Percentiles rank a stretch among this genome's conserved stretches.
Conservation (phyloP, 768 basidiomycete species). For the Gymnopilus dilepis region DNA sequence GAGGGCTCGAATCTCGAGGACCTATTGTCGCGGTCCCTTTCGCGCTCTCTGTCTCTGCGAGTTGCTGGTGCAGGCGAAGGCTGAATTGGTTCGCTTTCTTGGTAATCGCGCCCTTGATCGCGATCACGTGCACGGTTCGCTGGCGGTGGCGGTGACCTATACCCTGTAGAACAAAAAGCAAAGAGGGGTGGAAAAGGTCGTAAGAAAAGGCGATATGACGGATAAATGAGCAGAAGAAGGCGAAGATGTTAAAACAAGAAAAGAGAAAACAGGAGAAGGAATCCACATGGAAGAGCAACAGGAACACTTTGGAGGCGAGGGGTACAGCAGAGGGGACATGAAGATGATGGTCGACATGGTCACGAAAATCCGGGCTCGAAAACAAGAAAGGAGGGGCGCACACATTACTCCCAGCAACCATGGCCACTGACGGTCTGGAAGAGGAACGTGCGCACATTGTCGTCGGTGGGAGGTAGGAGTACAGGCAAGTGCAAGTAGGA, state of each 20-base stretch:
- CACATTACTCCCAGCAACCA: slow-evolving; percentile 33
- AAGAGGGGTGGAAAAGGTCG: slow-evolving; percentile 39
- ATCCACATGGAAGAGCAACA: slow-evolving; percentile 46
- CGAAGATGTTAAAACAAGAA: slow-evolving; percentile 38
- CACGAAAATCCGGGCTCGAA: slow-evolving; percentile 27
- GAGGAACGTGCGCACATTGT: slow-evolving; percentile 23
- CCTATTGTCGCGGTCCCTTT: slow-evolving; percentile 20
- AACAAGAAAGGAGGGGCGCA: slow-evolving; percentile 21
- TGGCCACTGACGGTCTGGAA: slow-evolving; percentile 26
- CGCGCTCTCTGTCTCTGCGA: slow-evolving; percentile 16
- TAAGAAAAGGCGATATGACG: slow-evolving; percentile 40
- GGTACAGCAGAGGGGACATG: slow-evolving; percentile 28
- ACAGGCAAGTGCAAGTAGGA: slow-evolving; percentile 38
- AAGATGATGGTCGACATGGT: slow-evolving; percentile 22
- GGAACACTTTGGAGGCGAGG: slow-evolving; percentile 32
- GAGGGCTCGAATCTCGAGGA: slow-evolving; percentile 33
- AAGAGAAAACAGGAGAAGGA: slow-evolving; percentile 38
- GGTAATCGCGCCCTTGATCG: slow-evolving; percentile 26
- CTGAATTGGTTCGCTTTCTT: slow-evolving; percentile 23
- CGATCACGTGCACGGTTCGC: slow-evolving; percentile 32
- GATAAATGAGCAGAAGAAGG: slow-evolving; percentile 38
- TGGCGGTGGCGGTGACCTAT: slow-evolving; percentile 44
- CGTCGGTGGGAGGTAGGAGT: slow-evolving; percentile 16
- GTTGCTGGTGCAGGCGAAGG: slow-evolving; percentile 4
- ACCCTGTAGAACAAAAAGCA: slow-evolving; percentile 51